phyloP scores from a whole-genome alignment of 352 stramenopile species.

The Phytophthora lateralis region DNA sequence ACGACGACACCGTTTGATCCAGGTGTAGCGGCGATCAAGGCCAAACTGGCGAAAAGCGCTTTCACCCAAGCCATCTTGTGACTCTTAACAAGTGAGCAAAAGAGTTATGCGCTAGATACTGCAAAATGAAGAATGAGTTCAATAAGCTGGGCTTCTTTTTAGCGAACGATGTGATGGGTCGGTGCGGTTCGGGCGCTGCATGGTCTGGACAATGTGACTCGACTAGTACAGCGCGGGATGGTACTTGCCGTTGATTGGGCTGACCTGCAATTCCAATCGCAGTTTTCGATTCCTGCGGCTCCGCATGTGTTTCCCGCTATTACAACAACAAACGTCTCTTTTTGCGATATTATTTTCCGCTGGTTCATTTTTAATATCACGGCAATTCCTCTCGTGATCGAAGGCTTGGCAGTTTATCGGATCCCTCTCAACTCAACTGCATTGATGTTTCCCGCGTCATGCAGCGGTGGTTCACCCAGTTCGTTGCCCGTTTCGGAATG shows the following conservation, averaged over 20 bases:
- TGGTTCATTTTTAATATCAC: slow-evolving; percentile 5
- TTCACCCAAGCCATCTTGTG: slow-evolving; percentile 11
- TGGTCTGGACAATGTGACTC: slow-evolving; percentile 1
- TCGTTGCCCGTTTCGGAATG: not conserved
- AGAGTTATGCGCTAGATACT: slow-evolving; percentile 1
- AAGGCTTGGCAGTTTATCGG: not conserved
- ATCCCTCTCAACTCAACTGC: not conserved
- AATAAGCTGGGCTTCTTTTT: slow-evolving; percentile 7
- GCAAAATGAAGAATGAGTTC: slow-evolving; percentile 29
- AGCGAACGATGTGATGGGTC: slow-evolving; percentile 9
- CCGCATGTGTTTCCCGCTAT: no score
- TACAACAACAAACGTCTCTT: slow-evolving; percentile 1
- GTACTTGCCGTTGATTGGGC: slow-evolving; percentile 19
- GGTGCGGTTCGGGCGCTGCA: slow-evolving; percentile 2
- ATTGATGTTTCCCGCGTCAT: not conserved
- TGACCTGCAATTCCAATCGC: slow-evolving; percentile 19
- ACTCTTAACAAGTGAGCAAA: not conserved
- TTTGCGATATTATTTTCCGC: slow-evolving; percentile 1
- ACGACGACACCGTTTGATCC: slow-evolving; percentile 5
- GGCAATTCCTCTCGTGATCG: not conserved
- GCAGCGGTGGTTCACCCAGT: not conserved
- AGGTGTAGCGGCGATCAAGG: slow-evolving; percentile 1
- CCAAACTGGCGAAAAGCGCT: slow-evolving; percentile 1
- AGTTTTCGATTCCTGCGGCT: not conserved
- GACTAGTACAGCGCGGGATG: slow-evolving; percentile 20